Evolutionary conservation across 495 filamentous ascomycete species (phyloP), one percentile per base, ranked within the genome.

Genomic region (Geoglossum glabrum): DNA sequence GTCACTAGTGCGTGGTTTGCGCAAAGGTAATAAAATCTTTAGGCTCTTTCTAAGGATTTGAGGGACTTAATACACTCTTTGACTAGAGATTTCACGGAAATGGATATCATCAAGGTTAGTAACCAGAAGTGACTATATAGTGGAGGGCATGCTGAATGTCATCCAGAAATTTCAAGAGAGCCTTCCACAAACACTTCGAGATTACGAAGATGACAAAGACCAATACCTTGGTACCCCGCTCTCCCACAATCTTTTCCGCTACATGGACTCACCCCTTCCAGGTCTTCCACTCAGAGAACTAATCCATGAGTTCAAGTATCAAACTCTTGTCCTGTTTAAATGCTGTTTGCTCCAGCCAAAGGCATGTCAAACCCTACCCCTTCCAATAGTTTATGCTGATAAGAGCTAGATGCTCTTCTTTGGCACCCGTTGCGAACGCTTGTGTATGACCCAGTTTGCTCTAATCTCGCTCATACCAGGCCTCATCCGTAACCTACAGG

Each of bases 371-470:
- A 21, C 17, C 26, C 21, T 19, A 34, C 23, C 26, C 30, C 1
- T 38, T 30, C n/a, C 19, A n/a, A 34, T 54, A 58, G 49, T 30
- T 25, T 30, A 56, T 63, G 19, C 60, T 59, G n/a, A 51, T 51
- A n/a, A 21, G 26, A 30, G 1, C 27, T 64, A 96, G 90, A 98
- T 97, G 89, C 81, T 98, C 36, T 97, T 98, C 73, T 98, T 97
- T 64, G 93, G 92, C 45, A 85, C 89, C 11, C 80, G 90, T 58
- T 97, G 92, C 67, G 92, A 98, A 67, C 78, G 85, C 34, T 70
- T 98, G 54, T 98, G 92, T 78, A 90, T 97, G 87, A 88, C 94
- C 68, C 92, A 98, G 65, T 98, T 97, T 68, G 90, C 90, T 3
- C 76, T 98, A 5, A 80, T 98, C 54, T 96, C 92, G 33, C 72